These are phyloP conservation scores for Colletotrichum truncatum DNA, from an alignment of 2,329 filamentous ascomycete species.

Conservation along the genomic window DNA sequence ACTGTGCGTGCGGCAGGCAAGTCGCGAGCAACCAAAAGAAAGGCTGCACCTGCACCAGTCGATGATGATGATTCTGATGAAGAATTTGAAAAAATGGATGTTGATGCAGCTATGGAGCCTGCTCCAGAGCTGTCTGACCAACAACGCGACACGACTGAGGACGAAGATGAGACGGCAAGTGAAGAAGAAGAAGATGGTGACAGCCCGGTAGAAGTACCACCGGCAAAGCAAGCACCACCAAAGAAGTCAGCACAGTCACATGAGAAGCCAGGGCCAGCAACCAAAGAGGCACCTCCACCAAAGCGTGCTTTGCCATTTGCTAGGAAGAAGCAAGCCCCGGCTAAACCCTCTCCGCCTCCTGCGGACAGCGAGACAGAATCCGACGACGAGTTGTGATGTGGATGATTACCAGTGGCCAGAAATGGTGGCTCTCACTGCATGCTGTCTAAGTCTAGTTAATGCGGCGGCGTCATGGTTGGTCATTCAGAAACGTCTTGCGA, in stretches of 20 bases:
- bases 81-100: conserved; percentile 60
- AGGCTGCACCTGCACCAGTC: conserved; percentile 47
- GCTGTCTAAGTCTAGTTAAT: no score
- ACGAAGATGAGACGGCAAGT: conserved; percentile 49
- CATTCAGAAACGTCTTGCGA: no score
- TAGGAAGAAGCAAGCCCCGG: conserved; percentile 39
- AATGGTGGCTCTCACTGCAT: no score
- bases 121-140: conserved; percentile 43
- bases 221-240: neutral
- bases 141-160: conserved; percentile 46
- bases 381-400: conserved; percentile 61
- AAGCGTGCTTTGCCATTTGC: conserved; percentile 56
- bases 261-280: conserved; percentile 1
- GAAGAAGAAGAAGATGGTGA: conserved; percentile 51
- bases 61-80: conserved; percentile 53
- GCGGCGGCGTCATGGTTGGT: no score
- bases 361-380: conserved; percentile 61
- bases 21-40: conserved; percentile 61
- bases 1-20: conserved; percentile 38
- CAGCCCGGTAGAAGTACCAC: conserved; percentile 43
- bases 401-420: neutral
- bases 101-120: conserved; percentile 45
- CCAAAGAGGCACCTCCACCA: conserved; percentile 41
- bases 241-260: conserved; percentile 12
- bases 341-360: conserved; percentile 37